These are phyloP conservation scores for Scedosporium apiospermum DNA, from an alignment of 2,329 filamentous ascomycete genomes.

Conservation along the genomic window DNA sequence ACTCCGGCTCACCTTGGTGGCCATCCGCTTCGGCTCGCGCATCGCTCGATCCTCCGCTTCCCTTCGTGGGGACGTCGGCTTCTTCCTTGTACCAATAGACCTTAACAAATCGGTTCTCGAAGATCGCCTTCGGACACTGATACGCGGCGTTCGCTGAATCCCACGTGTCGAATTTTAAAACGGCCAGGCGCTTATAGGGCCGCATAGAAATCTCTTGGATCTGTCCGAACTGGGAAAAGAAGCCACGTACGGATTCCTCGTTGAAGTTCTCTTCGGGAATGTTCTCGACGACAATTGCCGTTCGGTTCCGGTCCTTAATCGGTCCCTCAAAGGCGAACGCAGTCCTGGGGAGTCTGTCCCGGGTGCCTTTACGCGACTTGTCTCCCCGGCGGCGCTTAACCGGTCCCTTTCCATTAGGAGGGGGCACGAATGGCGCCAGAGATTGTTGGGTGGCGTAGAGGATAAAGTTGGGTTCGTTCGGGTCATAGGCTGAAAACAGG, in stretches of 20 bases:
- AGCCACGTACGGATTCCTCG: constrained; percentile 55
- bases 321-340: constrained; percentile 57
- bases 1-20: constrained; percentile 33
- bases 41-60: background rate
- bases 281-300: constrained; percentile 64
- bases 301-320: constrained; percentile 51
- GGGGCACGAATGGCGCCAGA: constrained; percentile 14
- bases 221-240: constrained; percentile 64
- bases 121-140: constrained; percentile 68
- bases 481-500: constrained; percentile 30
- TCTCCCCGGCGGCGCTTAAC: constrained; percentile 23
- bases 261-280: constrained; percentile 64
- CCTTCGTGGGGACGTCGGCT: constrained; percentile 20
- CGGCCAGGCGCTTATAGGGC: constrained; percentile 54
- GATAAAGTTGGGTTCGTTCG: constrained; percentile 18
- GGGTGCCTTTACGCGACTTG: constrained; percentile 20
- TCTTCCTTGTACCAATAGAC: constrained; percentile 66
- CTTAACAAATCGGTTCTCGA: constrained; percentile 79
- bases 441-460: constrained; percentile 11
- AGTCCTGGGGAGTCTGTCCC: constrained; percentile 29
- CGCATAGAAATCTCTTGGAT: constrained; percentile 58
- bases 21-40: constrained; percentile 10
- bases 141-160: constrained; percentile 60
- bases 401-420: constrained; percentile 9
- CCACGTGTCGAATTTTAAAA: constrained; percentile 61